phyloP scores from a whole-genome alignment of 148 eudicot species.

The Limonium bicolor region DNA sequence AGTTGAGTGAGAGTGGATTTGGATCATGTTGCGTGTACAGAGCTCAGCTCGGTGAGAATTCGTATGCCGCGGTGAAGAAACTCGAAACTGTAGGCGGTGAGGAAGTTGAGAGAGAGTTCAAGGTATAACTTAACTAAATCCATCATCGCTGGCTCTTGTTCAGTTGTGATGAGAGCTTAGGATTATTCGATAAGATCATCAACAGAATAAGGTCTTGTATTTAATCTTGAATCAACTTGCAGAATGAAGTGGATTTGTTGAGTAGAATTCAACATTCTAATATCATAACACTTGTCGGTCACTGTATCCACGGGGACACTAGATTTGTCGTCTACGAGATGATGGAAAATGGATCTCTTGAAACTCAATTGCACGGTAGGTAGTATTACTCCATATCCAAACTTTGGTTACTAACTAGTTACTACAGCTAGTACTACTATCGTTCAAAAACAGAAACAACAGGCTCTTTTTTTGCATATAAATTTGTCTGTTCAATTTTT shows the following conservation, averaged over 20 bases:
- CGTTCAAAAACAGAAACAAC: neutral
- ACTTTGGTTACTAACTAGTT: neutral
- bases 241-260: constrained; percentile 68
- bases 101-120: constrained; percentile 40
- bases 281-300: constrained; percentile 48
- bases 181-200: no score
- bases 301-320: constrained; percentile 35
- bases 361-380: constrained; percentile 71
- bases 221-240: constrained; percentile 11
- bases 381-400: no score
- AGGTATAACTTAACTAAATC: constrained; percentile 19
- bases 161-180: neutral
- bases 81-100: constrained; percentile 19
- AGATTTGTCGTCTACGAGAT: constrained; percentile 64
- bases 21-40: constrained; percentile 57
- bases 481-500: no score
- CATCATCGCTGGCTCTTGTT: neutral
- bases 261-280: constrained; percentile 64
- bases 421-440: neutral
- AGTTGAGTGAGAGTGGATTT: constrained; percentile 40
- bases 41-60: constrained; percentile 37
- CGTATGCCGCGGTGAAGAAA: constrained; percentile 45
- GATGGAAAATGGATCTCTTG: constrained; percentile 77
- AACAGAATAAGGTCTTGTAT: neutral
- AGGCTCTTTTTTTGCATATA: no score